phyloP scores from a whole-genome alignment of 805 yeast species.

The Wickerhamomyces rabaulensis region DNA sequence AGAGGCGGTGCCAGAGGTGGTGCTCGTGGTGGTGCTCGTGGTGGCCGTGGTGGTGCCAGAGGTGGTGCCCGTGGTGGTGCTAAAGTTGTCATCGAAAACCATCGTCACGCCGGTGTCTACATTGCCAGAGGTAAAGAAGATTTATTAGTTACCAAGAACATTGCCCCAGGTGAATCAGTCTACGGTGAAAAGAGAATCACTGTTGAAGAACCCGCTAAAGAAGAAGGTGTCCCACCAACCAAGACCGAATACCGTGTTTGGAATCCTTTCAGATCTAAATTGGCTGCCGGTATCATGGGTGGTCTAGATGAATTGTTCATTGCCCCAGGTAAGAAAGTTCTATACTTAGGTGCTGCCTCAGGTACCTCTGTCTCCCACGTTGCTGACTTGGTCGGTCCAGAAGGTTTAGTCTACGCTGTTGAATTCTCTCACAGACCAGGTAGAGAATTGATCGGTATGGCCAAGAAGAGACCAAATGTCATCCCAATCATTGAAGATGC shows the following conservation, averaged over 20 bases:
- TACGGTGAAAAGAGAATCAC: constrained; percentile 97
- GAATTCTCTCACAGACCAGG: constrained; percentile 99
- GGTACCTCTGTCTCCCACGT: constrained; percentile 99
- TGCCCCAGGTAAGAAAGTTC: constrained; percentile 96
- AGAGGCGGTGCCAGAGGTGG: constrained; percentile 53
- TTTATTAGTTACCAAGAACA: constrained; percentile 91
- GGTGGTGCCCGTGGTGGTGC: constrained; percentile 92
- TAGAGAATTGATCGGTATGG: constrained; percentile 98
- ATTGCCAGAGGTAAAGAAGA: constrained; percentile 99
- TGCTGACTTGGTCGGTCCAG: constrained; percentile 97
- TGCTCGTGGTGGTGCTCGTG: constrained; percentile 45
- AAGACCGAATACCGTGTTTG: constrained; percentile 98
- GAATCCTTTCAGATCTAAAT: constrained; percentile 99
- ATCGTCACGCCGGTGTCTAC: constrained; percentile 97
- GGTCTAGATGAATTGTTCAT: constrained; percentile 97
- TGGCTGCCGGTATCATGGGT: constrained; percentile 99
- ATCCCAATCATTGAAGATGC: constrained; percentile 99
- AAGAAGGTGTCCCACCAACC: constrained; percentile 84
- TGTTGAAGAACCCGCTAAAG: constrained; percentile 87
- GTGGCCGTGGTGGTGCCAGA: constrained; percentile 65
- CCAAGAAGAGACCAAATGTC: constrained; percentile 99
- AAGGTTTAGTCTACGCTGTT: constrained; percentile 97
- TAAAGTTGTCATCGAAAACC: constrained; percentile 96
- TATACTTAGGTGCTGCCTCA: constrained; percentile 98
- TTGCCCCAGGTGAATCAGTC: constrained; percentile 97